Evolutionary conservation across 1,284 basidiomycete genomes (phyloP), one percentile per base, ranked within the genome.

Genomic region (Sphaerobolus stellatus): DNA sequence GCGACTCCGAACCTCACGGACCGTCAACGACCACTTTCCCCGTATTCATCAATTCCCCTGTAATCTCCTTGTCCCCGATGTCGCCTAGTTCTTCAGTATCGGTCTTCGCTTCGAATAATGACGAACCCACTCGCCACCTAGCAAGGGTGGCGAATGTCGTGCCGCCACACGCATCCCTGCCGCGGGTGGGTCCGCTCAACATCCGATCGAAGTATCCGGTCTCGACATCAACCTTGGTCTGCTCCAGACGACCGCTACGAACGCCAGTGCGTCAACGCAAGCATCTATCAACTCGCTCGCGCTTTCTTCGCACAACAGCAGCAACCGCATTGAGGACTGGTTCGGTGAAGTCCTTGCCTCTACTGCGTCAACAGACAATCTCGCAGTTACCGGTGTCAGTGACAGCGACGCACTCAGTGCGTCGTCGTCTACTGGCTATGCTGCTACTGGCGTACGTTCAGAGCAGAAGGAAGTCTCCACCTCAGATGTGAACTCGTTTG

Each of bases 61-160:
- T 41, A n/a, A 50, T 20, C 50, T 56, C 52, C 67, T 69, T 61
- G 61, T 71, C 50, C 63, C 65, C 54, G 55, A 70, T 58, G 64
- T 70, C 48, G 64, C 68, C 22, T 56, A 70, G 79, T 31, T 80
- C 82, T 27, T 81, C 83, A 45, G 71, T 79, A 13, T 73, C 75
- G 56, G 63, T 66, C 54, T 64, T 69, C 63, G 56, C 54, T 60
- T 68, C 65, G 70, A 68, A 53, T 69, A 71, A 63, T 70, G 56
- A 70, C 68, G 78, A 84, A 68, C 74, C 86, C 83, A 87, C 89
- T 92, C 83, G 89, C 89, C 90, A 92, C 84, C 85, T 88, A 86
- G 89, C 89, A 92, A 88, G 89, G 89, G 86, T 92, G 90, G 89
- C 81, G 89, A 84, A 77, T 83, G 80, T 79, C 76, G 78, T 77